Base-by-base conservation (phyloP, 2,329 filamentous ascomycete genomes). In the Pseudocercospora macadamiae region DNA sequence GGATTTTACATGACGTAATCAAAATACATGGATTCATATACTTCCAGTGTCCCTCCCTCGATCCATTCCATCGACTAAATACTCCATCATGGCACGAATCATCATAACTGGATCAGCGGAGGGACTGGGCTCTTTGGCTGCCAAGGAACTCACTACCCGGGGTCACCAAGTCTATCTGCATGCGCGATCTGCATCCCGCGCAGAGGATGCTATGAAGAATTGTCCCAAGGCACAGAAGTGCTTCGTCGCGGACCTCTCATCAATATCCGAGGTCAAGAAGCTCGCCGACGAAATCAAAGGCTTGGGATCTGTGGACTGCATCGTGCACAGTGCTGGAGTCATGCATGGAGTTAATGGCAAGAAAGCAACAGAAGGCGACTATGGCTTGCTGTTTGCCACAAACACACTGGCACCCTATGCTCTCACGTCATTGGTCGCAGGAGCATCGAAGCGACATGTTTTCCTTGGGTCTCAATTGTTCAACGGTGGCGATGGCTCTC, bases 101-200 rank as follows among this genome's bases (percentile, higher is more conserved):
- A 48, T 59, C 57, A 44, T 59, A 36, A 59, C 51, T n/a, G 57
- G 57, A 25, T 59, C 57, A 10, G 51, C 57, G 10, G 44, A 51
- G 7, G 57, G 57, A 18, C 34, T 59, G 23, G 57, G 57, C 51
- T 30, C 37, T 5, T 28, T 55, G 21, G 44, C 57, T 18, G 57
- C 57, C 32, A 39, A 55, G 39, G 51, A 37, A n/a, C 51, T 59
- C 8, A 19, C 34, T 19, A 28, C 34, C 12, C 57, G 52, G 21
- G 57, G 57, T 16, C 57, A 59, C 36, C 34, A 54, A 30, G 45
- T 59, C 36, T 52, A 59, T 26, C 52, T 59, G 0, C 57, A 59
- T 44, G 57, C 51, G 19, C 32, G 57, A 28, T 51, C 51, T 4
- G 21, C 23, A 23, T 30, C 51, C 2, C 57, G 57, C 32, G 57